Percentiles rank a stretch among this genome's conserved stretches.
These are phyloP conservation scores for Apiospora marii DNA, from an alignment of 2,329 filamentous ascomycete genomes.

Conservation along the genomic window DNA sequence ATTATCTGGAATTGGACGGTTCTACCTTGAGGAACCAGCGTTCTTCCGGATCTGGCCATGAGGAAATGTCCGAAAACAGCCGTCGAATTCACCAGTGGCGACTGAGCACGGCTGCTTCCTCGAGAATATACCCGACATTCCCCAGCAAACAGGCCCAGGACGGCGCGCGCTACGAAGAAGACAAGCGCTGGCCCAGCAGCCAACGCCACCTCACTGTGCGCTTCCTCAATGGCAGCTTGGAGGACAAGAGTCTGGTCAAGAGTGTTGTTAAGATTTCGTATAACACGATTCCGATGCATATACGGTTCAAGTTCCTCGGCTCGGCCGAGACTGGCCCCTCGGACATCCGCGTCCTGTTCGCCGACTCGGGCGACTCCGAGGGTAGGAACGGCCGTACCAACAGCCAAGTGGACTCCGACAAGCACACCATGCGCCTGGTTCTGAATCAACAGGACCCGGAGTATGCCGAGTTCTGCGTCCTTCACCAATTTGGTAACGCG, in stretches of 20 bases:
- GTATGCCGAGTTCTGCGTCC: accelerated
- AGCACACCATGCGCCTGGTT: background rate
- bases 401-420: background rate
- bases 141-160: background rate
- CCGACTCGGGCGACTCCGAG: background rate
- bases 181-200: background rate
- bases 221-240: background rate
- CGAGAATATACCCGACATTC: too few species aligned
- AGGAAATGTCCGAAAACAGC: too few species aligned
- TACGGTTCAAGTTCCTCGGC: background rate
- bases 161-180: background rate
- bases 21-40: too few species aligned
- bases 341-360: background rate
- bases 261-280: background rate
- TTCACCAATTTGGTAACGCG: background rate
- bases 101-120: too few species aligned
- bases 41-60: too few species aligned
- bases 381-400: background rate
- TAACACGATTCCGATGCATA: background rate
- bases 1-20: too few species aligned
- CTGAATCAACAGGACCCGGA: background rate
- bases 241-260: background rate
- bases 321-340: background rate
- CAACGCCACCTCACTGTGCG: background rate
- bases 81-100: too few species aligned